Base-by-base conservation (phyloP, 345 rosid genomes). In the Angophora floribunda region DNA sequence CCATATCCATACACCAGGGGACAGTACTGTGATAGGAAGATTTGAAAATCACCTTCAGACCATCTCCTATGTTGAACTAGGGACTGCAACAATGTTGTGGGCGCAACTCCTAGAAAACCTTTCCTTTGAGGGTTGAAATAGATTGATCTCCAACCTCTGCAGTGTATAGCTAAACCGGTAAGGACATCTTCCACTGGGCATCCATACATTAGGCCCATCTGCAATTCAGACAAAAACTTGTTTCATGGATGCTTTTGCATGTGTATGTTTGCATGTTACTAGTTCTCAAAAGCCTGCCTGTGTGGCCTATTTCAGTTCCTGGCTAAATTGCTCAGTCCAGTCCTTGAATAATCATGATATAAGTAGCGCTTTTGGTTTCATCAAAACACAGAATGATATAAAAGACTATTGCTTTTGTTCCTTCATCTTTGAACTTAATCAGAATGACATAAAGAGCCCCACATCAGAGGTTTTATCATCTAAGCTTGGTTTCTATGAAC, bases 201-300 rank as follows among this genome's bases (percentile, higher is more conserved):
- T 13, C 95, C 94, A 65, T 93, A 93, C 86, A 82, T 90, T 57
- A 91, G 45, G 21, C 95, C 95, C 93, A 92, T 88, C 94, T 93
- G 89, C 87, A 80, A 59, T 36, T 55, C 24, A 52, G 22, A 32
- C 9, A 21, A 36, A 85, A 19, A n/a, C 3, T 85, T 32, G 10
- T 67, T 70, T 32, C 80, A 85, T 17, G 59, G 9, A n/a, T 26
- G 45, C 44, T 53, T 16, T 28, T 85, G 61, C 45, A 50, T 51
- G 14, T 51, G 86, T n/a, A 15, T 32, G 24, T 19, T 32, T 70
- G 45, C 80, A 32, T 70, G 32, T 70, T 1, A 32, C 22, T 70
- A 70, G 80, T 70, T 22, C 80, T 16, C 14, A 14, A 70, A 67
- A 32, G 45, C 41, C 80, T 32, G 80, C 47, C 24, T 4, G 13